Conservation (phyloP, 768 basidiomycete species). For the Agrocybe pediades region DNA sequence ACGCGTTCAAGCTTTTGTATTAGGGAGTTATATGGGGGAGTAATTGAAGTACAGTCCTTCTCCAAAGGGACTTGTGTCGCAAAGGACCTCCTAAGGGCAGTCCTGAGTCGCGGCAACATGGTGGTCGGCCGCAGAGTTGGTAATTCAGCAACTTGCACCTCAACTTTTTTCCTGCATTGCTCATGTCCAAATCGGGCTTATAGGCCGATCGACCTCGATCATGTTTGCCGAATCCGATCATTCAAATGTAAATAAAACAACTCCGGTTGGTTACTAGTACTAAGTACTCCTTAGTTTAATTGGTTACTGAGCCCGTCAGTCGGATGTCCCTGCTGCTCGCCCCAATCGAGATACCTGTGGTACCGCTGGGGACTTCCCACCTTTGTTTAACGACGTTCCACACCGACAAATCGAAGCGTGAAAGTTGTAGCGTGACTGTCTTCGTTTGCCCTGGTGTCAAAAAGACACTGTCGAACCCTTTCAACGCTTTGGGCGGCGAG, state of each 20-base stretch:
- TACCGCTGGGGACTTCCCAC: constrained; percentile 57
- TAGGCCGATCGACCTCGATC: background rate
- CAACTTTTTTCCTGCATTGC: background rate
- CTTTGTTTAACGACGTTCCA: constrained; percentile 56
- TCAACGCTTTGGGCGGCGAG: constrained; percentile 51
- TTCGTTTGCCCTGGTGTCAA: constrained; percentile 44
- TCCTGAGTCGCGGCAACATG: constrained; percentile 31
- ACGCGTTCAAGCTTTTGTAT: constrained; percentile 71
- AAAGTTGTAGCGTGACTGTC: constrained; percentile 47
- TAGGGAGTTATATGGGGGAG: constrained; percentile 79
- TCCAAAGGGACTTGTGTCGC: constrained; percentile 40
- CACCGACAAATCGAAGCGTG: constrained; percentile 52
- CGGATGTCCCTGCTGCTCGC: constrained; percentile 52
- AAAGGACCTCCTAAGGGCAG: constrained; percentile 30
- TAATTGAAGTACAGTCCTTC: constrained; percentile 62
- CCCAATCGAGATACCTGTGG: constrained; percentile 47
- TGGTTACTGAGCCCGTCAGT: constrained; percentile 40
- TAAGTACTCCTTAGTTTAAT: constrained; percentile 20
- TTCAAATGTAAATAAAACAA: background rate
- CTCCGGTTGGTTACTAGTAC: background rate
- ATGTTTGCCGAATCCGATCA: background rate
- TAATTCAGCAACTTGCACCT: background rate
- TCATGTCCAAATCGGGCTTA: background rate
- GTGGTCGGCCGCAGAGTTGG: background rate
- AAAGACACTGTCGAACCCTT: constrained; percentile 57